These are phyloP conservation scores for Talaromyces liani DNA, from an alignment of 495 filamentous ascomycete genomes.

Conservation along the genomic window DNA sequence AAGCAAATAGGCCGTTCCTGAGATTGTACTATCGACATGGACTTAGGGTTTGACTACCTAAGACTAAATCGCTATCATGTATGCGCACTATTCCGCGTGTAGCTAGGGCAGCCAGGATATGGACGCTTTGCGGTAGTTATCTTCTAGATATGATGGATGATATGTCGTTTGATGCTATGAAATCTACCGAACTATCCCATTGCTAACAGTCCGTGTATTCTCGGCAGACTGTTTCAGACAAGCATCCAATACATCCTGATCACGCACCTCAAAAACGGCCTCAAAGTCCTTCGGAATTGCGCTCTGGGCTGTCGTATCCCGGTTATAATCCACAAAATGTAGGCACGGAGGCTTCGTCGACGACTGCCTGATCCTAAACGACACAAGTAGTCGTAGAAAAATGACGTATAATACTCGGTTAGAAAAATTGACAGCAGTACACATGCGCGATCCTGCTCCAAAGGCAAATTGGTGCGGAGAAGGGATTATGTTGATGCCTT, in stretches of 20 bases:
- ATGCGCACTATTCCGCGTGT: too few species aligned
- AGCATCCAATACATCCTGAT: background rate
- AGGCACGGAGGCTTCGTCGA: background rate
- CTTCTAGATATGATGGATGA: too few species aligned
- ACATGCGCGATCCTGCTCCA: background rate
- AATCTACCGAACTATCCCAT: background rate
- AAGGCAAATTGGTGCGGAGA: background rate
- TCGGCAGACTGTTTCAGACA: background rate
- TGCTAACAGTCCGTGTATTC: background rate
- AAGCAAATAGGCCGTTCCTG: too few species aligned
- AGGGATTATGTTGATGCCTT: background rate
- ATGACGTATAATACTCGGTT: conserved; percentile 1
- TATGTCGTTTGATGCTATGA: background rate
- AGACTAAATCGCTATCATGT: too few species aligned
- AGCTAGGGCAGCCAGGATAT: too few species aligned
- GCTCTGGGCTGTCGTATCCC: background rate
- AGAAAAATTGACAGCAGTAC: background rate
- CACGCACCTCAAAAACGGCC: background rate
- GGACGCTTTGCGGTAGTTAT: too few species aligned
- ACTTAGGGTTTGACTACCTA: too few species aligned
- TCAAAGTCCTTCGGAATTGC: background rate
- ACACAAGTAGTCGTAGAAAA: background rate
- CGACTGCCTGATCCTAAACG: background rate
- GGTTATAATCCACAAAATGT: conserved; percentile 1
- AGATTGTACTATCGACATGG: too few species aligned